Percentiles rank a stretch among this genome's conserved stretches.
phyloP scores from a whole-genome alignment of 345 rosid species.

The Reutealis trisperma region DNA sequence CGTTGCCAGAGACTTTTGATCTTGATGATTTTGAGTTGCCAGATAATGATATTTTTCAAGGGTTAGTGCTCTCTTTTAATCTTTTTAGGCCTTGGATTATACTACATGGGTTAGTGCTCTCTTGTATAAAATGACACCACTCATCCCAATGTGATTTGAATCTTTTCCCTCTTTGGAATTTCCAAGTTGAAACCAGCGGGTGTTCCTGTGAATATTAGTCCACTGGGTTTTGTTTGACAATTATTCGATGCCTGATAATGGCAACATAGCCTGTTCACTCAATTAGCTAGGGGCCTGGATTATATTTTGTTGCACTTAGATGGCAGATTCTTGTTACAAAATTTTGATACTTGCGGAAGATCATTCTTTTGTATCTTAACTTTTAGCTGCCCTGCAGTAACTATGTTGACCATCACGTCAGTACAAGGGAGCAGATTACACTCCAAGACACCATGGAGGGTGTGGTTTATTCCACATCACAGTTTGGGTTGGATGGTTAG shows the following conservation, averaged over 20 bases:
- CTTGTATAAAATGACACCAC: background rate
- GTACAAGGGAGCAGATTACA: slow-evolving; percentile 96
- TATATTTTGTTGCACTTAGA: background rate
- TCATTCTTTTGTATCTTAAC: slow-evolving; percentile 13
- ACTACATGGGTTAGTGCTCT: background rate
- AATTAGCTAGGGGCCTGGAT: background rate
- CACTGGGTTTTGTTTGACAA: background rate
- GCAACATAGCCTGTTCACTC: background rate
- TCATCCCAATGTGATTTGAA: background rate
- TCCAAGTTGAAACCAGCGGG: background rate
- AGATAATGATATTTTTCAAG: slow-evolving; percentile 87
- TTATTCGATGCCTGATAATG: background rate
- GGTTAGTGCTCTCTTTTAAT: slow-evolving; percentile 54
- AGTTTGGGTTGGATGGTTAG: slow-evolving; percentile 98
- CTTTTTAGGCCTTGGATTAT: no score
- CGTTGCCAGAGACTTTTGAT: slow-evolving; percentile 99
- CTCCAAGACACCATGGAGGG: slow-evolving; percentile 99
- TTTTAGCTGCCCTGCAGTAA: slow-evolving; percentile 55
- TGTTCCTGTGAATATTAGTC: background rate
- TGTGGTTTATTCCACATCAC: slow-evolving; percentile 85
- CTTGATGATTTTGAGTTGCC: slow-evolving; percentile 99
- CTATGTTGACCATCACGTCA: slow-evolving; percentile 93
- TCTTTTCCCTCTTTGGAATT: background rate
- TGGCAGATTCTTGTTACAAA: background rate
- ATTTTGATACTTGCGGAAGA: background rate